Conservation (phyloP, 2,329 filamentous ascomycete species). For the Epichloe baconii region DNA sequence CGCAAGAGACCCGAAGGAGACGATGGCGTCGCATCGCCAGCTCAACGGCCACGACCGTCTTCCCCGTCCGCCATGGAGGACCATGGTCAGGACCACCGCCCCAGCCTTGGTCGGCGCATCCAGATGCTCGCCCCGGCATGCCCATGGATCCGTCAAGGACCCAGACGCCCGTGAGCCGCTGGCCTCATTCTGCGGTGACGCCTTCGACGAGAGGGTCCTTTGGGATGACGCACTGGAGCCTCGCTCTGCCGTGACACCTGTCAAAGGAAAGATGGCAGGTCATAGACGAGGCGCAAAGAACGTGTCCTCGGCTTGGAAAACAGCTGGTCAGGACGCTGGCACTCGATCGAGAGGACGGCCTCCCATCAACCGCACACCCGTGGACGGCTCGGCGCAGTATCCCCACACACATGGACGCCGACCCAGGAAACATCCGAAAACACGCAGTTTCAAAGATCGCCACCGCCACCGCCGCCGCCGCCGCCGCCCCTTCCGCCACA, state of each 20-base stretch:
- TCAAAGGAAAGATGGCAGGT: constrained; percentile 32
- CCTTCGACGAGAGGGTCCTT: constrained; percentile 40
- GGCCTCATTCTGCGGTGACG: constrained; percentile 68
- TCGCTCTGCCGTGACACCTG: constrained; percentile 60
- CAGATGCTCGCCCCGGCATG: constrained; percentile 23
- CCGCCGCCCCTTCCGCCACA: neutral
- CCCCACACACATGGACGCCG: constrained; percentile 48
- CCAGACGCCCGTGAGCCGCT: constrained; percentile 48
- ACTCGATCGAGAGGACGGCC: constrained; percentile 71
- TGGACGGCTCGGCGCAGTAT: constrained; percentile 50
- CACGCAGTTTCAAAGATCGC: constrained; percentile 13
- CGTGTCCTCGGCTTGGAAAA: constrained; percentile 83
- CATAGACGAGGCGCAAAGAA: constrained; percentile 65
- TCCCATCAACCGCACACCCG: constrained; percentile 48
- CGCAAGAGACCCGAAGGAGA: constrained; percentile 52
- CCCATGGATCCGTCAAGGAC: constrained; percentile 24
- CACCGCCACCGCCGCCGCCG: neutral
- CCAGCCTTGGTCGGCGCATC: constrained; percentile 34
- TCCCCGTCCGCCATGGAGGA: constrained; percentile 32
- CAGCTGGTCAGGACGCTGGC: constrained; percentile 44
- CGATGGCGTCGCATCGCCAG: constrained; percentile 32
- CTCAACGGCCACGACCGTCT: constrained; percentile 51
- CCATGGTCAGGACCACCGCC: constrained; percentile 16
- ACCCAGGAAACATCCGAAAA: constrained; percentile 30
- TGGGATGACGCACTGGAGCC: constrained; percentile 50